Evolutionary conservation across 352 stramenopile species (phyloP), one percentile per base, ranked within the genome.

Genomic region (Globisporangium orthogonon): DNA sequence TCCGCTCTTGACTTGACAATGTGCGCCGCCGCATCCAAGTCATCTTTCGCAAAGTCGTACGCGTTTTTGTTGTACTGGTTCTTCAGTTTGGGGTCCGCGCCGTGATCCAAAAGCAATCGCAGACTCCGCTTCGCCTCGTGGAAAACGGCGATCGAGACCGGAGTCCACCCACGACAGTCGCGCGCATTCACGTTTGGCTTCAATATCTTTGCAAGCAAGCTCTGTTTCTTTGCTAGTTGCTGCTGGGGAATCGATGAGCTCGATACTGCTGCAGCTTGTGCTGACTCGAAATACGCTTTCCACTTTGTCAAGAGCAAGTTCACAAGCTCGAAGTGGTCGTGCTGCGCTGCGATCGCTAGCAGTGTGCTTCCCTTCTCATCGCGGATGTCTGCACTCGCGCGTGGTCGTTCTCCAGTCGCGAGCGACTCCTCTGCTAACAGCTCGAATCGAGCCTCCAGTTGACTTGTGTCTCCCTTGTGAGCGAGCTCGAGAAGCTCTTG

Each of bases 1-100:
- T 91, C 82, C 2, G 67, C 71, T 54, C 66, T 66, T 10, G 77
- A 88, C 53, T 87, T 93, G 41, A 95, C 73, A 2, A 97, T 73
- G 52, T 91, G 91, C 11, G 81, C 66, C 5, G 86, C 87, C 3
- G 87, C 86, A 47, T 96, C 89, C 17, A 96, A 55, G 23, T 96
- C 83, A 51, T 96, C 89, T 57, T 95, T 87, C 2, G 89, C 89
- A 37, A 96, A 82, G 60, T 95, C 88, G 46, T 88, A 95, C 0
- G 86, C 85, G 49, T 81, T 92, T 58, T 96, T 96, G 66, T 94
- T 94, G 74, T 96, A 96, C 52, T 89, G 79, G 37, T 95, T 96
- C 58, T 93, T 94, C 4, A 96, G 67, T 35, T 68, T 84, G 7
- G 89, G 89, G 49, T 96, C 81, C 0, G 70, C 85, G 17, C 86